Base-by-base conservation (phyloP, 345 rosid species). In the Hevea brasiliensis region DNA sequence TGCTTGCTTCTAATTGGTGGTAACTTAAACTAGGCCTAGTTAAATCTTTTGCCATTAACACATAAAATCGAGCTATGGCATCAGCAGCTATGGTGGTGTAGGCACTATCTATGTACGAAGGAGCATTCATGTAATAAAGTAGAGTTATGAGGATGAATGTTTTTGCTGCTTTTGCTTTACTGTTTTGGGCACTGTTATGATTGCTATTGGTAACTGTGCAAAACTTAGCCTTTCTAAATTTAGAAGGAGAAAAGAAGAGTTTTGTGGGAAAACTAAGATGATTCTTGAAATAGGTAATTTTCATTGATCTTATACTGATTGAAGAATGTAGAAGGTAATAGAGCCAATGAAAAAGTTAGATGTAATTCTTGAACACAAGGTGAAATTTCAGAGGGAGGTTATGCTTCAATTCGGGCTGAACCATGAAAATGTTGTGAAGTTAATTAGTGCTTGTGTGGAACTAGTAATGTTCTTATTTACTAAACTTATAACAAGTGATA, bases 41-140 rank as follows among this genome's bases (percentile, higher is more conserved):
- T n/a, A n/a, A n/a, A n/a, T n/a, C n/a, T n/a, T n/a, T n/a, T n/a
- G n/a, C n/a, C n/a, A n/a, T n/a, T n/a, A n/a, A n/a, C n/a, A 94
- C 98, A 97, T 92, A 97, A 84, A 94, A 94, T 47, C 98, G 91
- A 61, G 97, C 93, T 61, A 92, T 83, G 65, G 97, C 92, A 79
- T 94, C 98, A 48, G 97, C 98, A 48, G 98, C 97, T n/a, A 94
- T 92, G 67, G 98, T 94, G 56, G 97, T 90, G 86, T 94, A 94
- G 41, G 98, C 98, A 76, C 98, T 92, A 29, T 97, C 98, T 97
- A 94, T 94, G 68, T 92, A 97, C 23, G 98, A 97, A 88, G 98
- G 97, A 78, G 98, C 98, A 86, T 94, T 94, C 4, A 94, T 97
- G 81, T 94, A 94, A 84, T 90, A 94, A 83, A 94, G 97, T 3